Evolutionary conservation across 305 asterid genomes (phyloP).

Genomic region (Solanum hybrid): DNA sequence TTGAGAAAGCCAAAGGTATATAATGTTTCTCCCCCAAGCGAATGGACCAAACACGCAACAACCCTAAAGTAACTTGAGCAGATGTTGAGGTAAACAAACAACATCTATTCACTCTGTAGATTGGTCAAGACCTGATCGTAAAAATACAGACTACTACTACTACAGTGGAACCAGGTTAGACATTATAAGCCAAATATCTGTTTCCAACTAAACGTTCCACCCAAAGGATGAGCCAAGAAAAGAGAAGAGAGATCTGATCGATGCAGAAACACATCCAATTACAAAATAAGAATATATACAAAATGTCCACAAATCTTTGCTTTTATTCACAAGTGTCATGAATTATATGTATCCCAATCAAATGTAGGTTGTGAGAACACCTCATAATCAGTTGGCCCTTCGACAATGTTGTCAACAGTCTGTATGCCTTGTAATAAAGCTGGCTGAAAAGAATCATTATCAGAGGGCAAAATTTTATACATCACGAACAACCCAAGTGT

Average conservation of each 20-base stretch:
- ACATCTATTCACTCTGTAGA: too few relatives aligned
- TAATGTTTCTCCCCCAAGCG: neutral
- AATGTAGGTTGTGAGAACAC: slow-evolving; percentile 79
- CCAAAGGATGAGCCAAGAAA: neutral
- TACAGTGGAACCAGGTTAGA: neutral
- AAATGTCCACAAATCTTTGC: neutral
- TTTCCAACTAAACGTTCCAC: neutral
- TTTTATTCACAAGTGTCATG: slow-evolving; percentile 25
- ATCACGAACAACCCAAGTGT: slow-evolving; percentile 69
- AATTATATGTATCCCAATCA: slow-evolving; percentile 85
- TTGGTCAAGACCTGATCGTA: neutral
- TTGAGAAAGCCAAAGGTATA: neutral
- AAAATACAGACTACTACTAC: neutral
- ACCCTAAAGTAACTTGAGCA: too few relatives aligned
- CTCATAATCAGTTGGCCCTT: slow-evolving; percentile 83
- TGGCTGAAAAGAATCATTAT: slow-evolving; percentile 51
- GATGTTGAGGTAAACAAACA: too few relatives aligned
- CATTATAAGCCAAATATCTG: neutral
- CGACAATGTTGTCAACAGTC: slow-evolving; percentile 54
- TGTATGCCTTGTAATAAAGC: slow-evolving; percentile 69
- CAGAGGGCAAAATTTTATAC: slow-evolving; percentile 73
- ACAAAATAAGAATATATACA: neutral
- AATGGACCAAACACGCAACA: too few relatives aligned
- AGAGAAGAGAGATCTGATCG: neutral
- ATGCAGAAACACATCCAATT: neutral